phyloP scores from a whole-genome alignment of 2,329 filamentous ascomycete genomes.

The Cladosporium colombiae region DNA sequence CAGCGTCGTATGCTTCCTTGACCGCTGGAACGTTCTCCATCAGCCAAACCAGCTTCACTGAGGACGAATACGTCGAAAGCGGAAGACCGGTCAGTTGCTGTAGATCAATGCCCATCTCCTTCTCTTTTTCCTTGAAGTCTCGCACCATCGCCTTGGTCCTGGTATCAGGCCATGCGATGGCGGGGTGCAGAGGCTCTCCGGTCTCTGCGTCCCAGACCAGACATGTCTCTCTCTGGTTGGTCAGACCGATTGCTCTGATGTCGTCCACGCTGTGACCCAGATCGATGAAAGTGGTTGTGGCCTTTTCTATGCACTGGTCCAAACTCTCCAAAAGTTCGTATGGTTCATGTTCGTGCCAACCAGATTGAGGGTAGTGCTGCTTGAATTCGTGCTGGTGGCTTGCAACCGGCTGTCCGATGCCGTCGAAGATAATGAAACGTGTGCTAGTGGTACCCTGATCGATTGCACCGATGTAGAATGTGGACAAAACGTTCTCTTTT shows the following conservation, averaged over 20 bases:
- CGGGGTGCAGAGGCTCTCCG: conserved; percentile 76
- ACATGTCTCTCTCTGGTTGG: conserved; percentile 84
- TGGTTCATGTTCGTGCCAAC: conserved; percentile 90
- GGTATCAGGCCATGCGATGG: conserved; percentile 86
- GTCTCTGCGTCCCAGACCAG: conserved; percentile 82
- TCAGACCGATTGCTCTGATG: conserved; percentile 77
- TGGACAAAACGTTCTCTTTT: conserved; percentile 36
- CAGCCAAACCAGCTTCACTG: conserved; percentile 80
- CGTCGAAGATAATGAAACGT: conserved; percentile 87
- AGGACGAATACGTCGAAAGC: conserved; percentile 82
- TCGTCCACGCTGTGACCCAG: conserved; percentile 65
- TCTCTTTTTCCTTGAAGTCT: conserved; percentile 63
- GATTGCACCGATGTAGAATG: conserved; percentile 79
- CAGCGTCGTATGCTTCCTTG: conserved; percentile 70
- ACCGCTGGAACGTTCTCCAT: conserved; percentile 69
- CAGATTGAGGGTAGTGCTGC: conserved; percentile 80
- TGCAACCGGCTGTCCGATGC: conserved; percentile 72
- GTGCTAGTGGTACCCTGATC: conserved; percentile 90
- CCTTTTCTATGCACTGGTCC: conserved; percentile 73
- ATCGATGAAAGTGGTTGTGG: conserved; percentile 67
- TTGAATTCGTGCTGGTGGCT: conserved; percentile 85
- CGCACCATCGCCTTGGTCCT: conserved; percentile 73
- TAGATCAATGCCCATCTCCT: conserved; percentile 49
- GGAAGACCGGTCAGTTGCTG: conserved; percentile 73
- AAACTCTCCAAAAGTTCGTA: conserved; percentile 71